These are phyloP conservation scores for Cucumis cinereus DNA, from an alignment of 306 rosid species.

Conservation along the genomic window DNA sequence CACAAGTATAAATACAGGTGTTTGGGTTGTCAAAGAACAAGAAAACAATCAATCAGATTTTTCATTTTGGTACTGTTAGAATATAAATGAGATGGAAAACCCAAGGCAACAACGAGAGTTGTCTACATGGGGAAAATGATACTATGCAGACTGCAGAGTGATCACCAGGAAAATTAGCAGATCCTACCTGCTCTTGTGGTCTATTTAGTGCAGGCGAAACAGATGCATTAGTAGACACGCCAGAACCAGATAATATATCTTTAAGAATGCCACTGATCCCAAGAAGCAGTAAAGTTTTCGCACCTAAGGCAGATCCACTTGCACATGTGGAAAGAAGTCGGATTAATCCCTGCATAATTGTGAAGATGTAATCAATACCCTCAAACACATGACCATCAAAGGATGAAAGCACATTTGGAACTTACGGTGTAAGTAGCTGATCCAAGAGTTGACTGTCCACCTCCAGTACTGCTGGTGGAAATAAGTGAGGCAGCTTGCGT, in stretches of 20 bases:
- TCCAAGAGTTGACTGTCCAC: conserved; percentile 94
- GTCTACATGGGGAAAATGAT: not conserved
- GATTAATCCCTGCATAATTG: conserved; percentile 68
- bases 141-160: not conserved
- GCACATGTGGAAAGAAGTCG: conserved; percentile 97
- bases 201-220: conserved; percentile 88
- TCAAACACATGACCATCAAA: not conserved
- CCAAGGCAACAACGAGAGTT: not conserved
- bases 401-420: conserved; percentile 2
- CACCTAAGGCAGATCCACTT: conserved; percentile 94
- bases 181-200: conserved; percentile 76
- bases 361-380: not conserved
- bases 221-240: conserved; percentile 58
- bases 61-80: not conserved
- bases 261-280: conserved; percentile 94
- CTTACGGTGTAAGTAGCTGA: conserved; percentile 85
- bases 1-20: not conserved
- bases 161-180: conserved; percentile 15
- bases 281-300: conserved; percentile 76
- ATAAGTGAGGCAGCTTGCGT: conserved; percentile 91
- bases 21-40: not conserved
- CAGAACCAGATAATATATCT: conserved; percentile 79
- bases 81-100: not conserved
- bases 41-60: not conserved
- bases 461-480: conserved; percentile 89